A percentile compares a stretch with the other conserved stretches of the same genome.
Evolutionary conservation across 768 basidiomycete species (phyloP).

Genomic region (Tremella fuciformis): DNA sequence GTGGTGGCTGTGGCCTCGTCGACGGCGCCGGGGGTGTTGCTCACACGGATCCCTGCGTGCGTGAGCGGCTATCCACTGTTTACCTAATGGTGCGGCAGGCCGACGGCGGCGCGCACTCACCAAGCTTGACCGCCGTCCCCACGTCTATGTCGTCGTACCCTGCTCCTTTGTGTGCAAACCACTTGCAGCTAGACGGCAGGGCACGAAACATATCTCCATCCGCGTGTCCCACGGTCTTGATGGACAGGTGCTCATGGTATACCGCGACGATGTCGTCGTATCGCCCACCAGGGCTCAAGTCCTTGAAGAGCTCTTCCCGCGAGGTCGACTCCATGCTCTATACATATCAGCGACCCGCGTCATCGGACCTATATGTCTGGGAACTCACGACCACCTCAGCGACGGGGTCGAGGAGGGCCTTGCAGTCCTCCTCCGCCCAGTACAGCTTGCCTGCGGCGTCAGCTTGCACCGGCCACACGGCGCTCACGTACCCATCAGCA

Average conservation of each 20-base stretch:
- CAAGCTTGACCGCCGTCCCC: constrained; percentile 15
- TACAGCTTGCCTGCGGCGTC: constrained; percentile 11
- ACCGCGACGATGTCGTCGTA: constrained; percentile 69
- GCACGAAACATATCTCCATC: constrained; percentile 14
- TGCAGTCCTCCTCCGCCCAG: constrained; percentile 16
- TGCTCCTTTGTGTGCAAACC: constrained; percentile 20
- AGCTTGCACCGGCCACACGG: background rate
- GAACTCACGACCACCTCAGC: constrained; percentile 70
- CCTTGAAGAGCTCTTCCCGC: constrained; percentile 66
- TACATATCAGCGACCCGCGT: background rate
- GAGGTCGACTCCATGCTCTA: constrained; percentile 59
- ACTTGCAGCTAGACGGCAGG: constrained; percentile 12
- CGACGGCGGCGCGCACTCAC: constrained; percentile 6
- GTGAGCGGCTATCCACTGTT: background rate
- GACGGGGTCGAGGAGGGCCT: constrained; percentile 62
- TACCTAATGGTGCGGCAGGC: constrained; percentile 53
- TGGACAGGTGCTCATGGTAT: constrained; percentile 69
- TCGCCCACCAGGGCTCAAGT: constrained; percentile 59
- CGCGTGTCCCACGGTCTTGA: constrained; percentile 30
- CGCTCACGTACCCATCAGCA: constrained; percentile 11
- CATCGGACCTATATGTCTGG: too few relatives aligned
- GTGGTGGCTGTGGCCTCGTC: constrained; percentile 73
- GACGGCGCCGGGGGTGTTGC: constrained; percentile 84
- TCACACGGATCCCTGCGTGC: constrained; percentile 54
- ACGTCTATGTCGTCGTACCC: constrained; percentile 32